Conservation (phyloP, 352 stramenopile genomes). For the Phytopythium montanum region DNA sequence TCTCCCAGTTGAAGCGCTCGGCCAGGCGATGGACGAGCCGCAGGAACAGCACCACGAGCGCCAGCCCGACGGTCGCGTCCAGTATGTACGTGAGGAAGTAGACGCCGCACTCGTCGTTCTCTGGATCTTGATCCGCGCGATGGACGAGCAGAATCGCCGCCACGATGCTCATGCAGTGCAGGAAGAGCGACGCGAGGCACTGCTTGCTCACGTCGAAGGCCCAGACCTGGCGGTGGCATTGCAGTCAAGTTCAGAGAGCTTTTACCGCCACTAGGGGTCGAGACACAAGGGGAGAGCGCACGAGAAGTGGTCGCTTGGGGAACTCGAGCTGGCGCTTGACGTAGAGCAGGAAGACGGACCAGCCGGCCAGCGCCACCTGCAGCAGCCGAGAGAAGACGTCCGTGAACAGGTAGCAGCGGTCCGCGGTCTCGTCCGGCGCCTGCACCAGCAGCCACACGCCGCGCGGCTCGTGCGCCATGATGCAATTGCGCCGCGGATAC, state of each 20-base stretch:
- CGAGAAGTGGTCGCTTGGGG: slow-evolving; percentile 55
- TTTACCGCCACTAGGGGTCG: neutral
- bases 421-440: slow-evolving; percentile 14
- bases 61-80: slow-evolving; percentile 54
- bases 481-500: neutral
- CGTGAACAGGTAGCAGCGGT: slow-evolving; percentile 68
- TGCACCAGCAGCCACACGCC: slow-evolving; percentile 10
- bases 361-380: slow-evolving; percentile 48
- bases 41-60: slow-evolving; percentile 46
- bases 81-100: slow-evolving; percentile 75
- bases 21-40: slow-evolving; percentile 35
- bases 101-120: slow-evolving; percentile 69
- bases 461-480: neutral
- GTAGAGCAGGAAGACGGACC: slow-evolving; percentile 59
- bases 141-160: slow-evolving; percentile 57
- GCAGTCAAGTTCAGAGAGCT: neutral
- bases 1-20: slow-evolving; percentile 21
- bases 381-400: slow-evolving; percentile 58
- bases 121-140: slow-evolving; percentile 17
- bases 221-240: slow-evolving; percentile 38
- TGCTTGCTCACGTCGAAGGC: slow-evolving; percentile 70
- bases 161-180: slow-evolving; percentile 63
- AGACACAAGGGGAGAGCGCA: slow-evolving; percentile 1
- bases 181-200: slow-evolving; percentile 46
- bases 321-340: slow-evolving; percentile 79